Conservation (phyloP, 2,329 filamentous ascomycete genomes). For the Clathrospora elynae region DNA sequence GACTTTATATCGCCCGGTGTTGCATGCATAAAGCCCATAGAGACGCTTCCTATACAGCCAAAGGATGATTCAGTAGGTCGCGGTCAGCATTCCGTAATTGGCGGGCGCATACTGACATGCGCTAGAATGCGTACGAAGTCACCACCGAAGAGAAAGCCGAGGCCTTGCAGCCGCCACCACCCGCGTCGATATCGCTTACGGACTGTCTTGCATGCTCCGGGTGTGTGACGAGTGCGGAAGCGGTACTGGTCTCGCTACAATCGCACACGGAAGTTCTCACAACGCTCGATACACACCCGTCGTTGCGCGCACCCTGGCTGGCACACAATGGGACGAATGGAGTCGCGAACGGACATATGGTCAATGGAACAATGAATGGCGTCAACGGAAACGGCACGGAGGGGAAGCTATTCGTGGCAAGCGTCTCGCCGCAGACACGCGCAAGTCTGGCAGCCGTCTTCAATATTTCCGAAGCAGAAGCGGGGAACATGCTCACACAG, state of each 20-base stretch:
- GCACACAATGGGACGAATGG: conserved; percentile 36
- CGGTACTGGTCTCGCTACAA: conserved; percentile 92
- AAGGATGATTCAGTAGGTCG: conserved; percentile 52
- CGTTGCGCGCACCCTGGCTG: conserved; percentile 48
- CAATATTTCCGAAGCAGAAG: conserved; percentile 72
- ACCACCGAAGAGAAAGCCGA: conserved; percentile 83
- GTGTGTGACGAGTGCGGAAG: conserved; percentile 96
- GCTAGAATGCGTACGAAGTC: conserved; percentile 74
- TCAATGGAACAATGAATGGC: conserved; percentile 14
- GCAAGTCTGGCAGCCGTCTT: conserved; percentile 88
- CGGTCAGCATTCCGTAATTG: conserved; percentile 10
- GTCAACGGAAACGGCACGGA: conserved; percentile 44
- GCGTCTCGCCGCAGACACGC: conserved; percentile 87
- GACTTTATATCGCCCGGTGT: conserved; percentile 98
- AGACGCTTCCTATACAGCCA: conserved; percentile 74
- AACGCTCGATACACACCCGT: conserved; percentile 70
- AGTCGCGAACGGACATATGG: conserved; percentile 12
- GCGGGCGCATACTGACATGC: conserved; percentile 33
- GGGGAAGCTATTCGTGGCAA: conserved; percentile 85
- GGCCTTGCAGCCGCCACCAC: conserved; percentile 62
- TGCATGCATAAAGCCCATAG: conserved; percentile 96
- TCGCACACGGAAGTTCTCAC: conserved; percentile 89
- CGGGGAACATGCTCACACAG: conserved; percentile 80
- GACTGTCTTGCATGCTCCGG: conserved; percentile 97
- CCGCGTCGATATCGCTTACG: conserved; percentile 92